Percentiles rank a stretch among this genome's conserved stretches.
Conservation (phyloP, 2,329 filamentous ascomycete species). For the Diaporthe sp. region DNA sequence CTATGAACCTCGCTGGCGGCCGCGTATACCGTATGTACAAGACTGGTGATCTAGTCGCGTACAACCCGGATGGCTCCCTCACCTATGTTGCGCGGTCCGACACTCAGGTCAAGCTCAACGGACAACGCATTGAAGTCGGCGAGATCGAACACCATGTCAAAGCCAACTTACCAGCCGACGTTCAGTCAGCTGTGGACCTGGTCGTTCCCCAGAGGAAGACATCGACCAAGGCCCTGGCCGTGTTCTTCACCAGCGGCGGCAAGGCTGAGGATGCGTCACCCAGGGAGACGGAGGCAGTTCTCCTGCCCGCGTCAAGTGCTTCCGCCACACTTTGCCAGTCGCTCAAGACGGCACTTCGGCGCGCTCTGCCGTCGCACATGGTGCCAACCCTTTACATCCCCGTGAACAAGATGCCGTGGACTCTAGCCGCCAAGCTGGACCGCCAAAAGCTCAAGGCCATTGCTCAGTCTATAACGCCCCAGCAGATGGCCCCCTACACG, state of each 20-base stretch:
- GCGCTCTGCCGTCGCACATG: slow-evolving; percentile 19
- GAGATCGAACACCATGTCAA: slow-evolving; percentile 42
- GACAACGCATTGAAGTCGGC: slow-evolving; percentile 62
- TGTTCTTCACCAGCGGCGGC: slow-evolving; percentile 47
- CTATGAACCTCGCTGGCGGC: neutral
- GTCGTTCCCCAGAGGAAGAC: slow-evolving; percentile 6
- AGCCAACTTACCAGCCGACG: slow-evolving; percentile 3
- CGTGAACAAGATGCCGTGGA: slow-evolving; percentile 24
- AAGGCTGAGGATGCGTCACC: slow-evolving; percentile 40
- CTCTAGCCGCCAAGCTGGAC: slow-evolving; percentile 13
- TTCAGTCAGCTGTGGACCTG: slow-evolving; percentile 20
- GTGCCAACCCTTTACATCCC: slow-evolving; percentile 20
- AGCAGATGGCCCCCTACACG: slow-evolving; percentile 4
- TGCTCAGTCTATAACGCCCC: neutral
- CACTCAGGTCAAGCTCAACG: slow-evolving; percentile 66
- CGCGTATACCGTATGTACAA: slow-evolving; percentile 51
- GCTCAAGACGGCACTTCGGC: slow-evolving; percentile 9
- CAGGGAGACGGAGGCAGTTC: neutral
- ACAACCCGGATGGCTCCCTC: slow-evolving; percentile 52
- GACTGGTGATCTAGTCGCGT: slow-evolving; percentile 58
- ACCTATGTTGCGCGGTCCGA: slow-evolving; percentile 56
- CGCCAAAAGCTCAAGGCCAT: slow-evolving; percentile 18
- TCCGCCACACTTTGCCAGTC: neutral
- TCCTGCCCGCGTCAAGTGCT: neutral
- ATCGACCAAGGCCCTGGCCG: slow-evolving; percentile 55